phyloP scores from a whole-genome alignment of 495 filamentous ascomycete species.

The Trichoderma orchidacearum region DNA sequence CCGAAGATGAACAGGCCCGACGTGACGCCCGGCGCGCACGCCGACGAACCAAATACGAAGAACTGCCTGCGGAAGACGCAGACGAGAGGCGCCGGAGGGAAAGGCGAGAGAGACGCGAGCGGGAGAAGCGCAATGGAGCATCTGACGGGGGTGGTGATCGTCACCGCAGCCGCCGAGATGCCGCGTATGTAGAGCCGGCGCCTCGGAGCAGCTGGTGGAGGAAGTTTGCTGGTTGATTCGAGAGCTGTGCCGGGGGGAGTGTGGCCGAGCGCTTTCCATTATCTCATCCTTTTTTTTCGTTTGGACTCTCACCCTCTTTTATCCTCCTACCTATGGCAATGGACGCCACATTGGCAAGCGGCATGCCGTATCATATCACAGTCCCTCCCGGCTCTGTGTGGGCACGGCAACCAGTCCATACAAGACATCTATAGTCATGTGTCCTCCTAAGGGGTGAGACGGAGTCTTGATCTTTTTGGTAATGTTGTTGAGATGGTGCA shows the following conservation, averaged over 20 bases:
- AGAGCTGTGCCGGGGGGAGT: not conserved
- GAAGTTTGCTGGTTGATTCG: slow-evolving; percentile 23
- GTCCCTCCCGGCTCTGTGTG: not conserved
- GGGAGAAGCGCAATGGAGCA: slow-evolving; percentile 11
- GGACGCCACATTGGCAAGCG: too few relatives aligned
- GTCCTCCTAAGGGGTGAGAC: not conserved
- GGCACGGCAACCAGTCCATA: not conserved
- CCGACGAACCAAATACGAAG: slow-evolving; percentile 30
- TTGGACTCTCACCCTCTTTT: not conserved
- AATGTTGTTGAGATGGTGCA: not conserved
- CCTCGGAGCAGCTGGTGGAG: slow-evolving; percentile 43
- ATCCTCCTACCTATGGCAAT: not conserved
- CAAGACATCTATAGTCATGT: not conserved
- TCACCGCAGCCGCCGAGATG: slow-evolving; percentile 17
- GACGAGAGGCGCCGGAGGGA: slow-evolving; percentile 33
- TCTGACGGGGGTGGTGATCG: slow-evolving; percentile 31
- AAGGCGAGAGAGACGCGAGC: slow-evolving; percentile 28
- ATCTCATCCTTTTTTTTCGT: not conserved
- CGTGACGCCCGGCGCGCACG: slow-evolving; percentile 27
- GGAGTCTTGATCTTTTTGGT: not conserved
- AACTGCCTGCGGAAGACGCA: slow-evolving; percentile 18
- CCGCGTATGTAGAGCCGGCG: not conserved
- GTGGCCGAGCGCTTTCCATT: not conserved
- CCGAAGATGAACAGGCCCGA: slow-evolving; percentile 32
- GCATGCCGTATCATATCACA: not conserved